These are phyloP conservation scores for Saraca asoca DNA, from an alignment of 331 rosid genomes.

Conservation along the genomic window DNA sequence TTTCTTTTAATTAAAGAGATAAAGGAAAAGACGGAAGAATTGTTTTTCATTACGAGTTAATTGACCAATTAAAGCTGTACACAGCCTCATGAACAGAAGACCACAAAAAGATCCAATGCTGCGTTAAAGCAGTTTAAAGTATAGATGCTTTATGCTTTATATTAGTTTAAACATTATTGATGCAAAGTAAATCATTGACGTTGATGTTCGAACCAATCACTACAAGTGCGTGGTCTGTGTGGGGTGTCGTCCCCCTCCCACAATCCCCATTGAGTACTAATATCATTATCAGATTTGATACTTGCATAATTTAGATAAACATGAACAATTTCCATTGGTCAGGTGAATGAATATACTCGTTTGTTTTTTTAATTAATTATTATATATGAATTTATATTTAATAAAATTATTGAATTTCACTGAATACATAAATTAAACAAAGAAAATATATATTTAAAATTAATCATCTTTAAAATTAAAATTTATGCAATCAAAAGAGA, in stretches of 20 bases:
- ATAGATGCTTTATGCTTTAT: conserved; percentile 71
- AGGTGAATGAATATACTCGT: too few relatives aligned
- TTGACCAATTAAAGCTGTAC: conserved; percentile 44
- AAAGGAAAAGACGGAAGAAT: conserved; percentile 32
- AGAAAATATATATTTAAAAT: too few relatives aligned
- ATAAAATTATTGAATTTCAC: too few relatives aligned
- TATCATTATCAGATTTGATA: conserved; percentile 8
- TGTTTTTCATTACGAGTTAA: conserved; percentile 25
- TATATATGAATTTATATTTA: too few relatives aligned
- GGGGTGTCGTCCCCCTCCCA: conserved; percentile 45
- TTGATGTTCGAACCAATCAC: conserved; percentile 37
- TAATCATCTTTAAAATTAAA: too few relatives aligned
- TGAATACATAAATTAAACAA: too few relatives aligned
- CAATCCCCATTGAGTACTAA: conserved; percentile 25
- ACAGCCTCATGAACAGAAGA: conserved; percentile 37
- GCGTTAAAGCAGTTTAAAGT: conserved; percentile 73
- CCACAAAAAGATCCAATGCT: conserved; percentile 51
- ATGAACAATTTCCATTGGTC: conserved; percentile 20
- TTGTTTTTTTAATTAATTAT: too few relatives aligned
- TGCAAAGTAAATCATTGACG: conserved; percentile 48
- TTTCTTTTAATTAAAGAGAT: conserved; percentile 27
- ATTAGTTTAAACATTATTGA: conserved; percentile 43
- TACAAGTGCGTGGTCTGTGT: conserved; percentile 35
- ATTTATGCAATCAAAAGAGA: too few relatives aligned
- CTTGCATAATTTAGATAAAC: background rate